Conservation (phyloP, 257 asterid species). For the Primulina tabacum region DNA sequence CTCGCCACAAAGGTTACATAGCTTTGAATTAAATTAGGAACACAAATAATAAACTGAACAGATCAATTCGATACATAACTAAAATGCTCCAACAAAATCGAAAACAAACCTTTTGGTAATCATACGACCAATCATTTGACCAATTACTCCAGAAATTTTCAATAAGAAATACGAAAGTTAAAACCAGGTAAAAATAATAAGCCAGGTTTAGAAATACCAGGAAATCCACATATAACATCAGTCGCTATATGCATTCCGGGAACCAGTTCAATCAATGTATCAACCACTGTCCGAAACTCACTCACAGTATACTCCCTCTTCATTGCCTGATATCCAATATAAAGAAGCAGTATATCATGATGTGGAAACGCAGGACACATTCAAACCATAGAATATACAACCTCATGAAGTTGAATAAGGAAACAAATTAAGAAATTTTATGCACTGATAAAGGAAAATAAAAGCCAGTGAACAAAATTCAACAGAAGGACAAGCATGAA, state of each 20-base stretch:
- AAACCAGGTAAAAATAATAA: conserved; percentile 18
- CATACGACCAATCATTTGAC: conserved; percentile 10
- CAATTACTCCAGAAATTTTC: conserved; percentile 12
- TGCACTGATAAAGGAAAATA: not conserved
- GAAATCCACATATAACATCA: conserved; percentile 94
- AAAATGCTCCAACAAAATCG: conserved; percentile 1
- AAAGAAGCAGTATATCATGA: conserved; percentile 8
- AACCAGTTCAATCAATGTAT: conserved; percentile 76
- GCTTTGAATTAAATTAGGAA: conserved; percentile 1
- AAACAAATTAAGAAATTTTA: not conserved
- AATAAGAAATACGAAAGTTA: conserved; percentile 5
- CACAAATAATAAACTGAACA: not conserved
- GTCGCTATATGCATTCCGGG: conserved; percentile 99
- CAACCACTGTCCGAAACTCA: conserved; percentile 77
- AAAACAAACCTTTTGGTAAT: conserved; percentile 1
- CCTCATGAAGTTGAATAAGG: conserved; percentile 13
- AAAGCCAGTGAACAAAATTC: not conserved
- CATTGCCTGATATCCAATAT: conserved; percentile 64
- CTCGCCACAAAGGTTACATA: conserved; percentile 10
- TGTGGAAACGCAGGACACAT: conserved; percentile 2
- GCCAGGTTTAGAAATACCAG: conserved; percentile 52
- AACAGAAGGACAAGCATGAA: conserved; percentile 15
- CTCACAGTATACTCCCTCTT: conserved; percentile 81
- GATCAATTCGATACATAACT: not conserved
- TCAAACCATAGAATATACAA: conserved; percentile 5